phyloP scores from a whole-genome alignment of 768 basidiomycete genomes.

The Bullera alba region DNA sequence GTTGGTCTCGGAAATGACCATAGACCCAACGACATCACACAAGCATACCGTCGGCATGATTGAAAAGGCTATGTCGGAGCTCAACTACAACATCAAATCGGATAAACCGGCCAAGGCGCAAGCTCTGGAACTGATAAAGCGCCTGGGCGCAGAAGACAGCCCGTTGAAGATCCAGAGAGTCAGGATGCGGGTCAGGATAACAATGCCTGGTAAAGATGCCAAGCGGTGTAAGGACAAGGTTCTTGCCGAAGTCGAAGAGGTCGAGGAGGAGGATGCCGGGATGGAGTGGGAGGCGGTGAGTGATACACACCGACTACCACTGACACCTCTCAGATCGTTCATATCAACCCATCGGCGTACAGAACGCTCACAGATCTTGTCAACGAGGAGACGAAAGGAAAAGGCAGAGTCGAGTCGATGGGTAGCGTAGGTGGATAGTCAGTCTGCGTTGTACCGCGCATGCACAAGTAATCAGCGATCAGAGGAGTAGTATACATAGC shows the following conservation, averaged over 20 bases:
- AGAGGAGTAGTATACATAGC: slow-evolving; percentile 3
- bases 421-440: slow-evolving; percentile 24
- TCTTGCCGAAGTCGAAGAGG: slow-evolving; percentile 64
- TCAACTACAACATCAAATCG: slow-evolving; percentile 80
- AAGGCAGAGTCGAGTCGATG: slow-evolving; percentile 69
- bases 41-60: slow-evolving; percentile 93
- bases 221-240: slow-evolving; percentile 66
- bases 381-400: slow-evolving; percentile 83
- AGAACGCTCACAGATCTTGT: slow-evolving; percentile 79
- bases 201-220: slow-evolving; percentile 63
- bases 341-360: slow-evolving; percentile 91
- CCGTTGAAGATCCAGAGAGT: slow-evolving; percentile 81
- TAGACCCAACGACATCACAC: slow-evolving; percentile 79
- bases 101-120: slow-evolving; percentile 92
- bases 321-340: slow-evolving; percentile 58
- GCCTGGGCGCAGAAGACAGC: slow-evolving; percentile 16
- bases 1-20: slow-evolving; percentile 88
- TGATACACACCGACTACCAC: background rate
- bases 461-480: background rate
- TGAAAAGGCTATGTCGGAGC: slow-evolving; percentile 94
- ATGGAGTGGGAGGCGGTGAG: slow-evolving; percentile 84
- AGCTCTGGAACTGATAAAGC: slow-evolving; percentile 42
- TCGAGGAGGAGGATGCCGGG: slow-evolving; percentile 72
- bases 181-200: slow-evolving; percentile 81
- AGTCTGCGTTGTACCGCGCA: background rate